Conservation (phyloP, 2,329 filamentous ascomycete genomes). For the Fusarium sterilihyphosum region DNA sequence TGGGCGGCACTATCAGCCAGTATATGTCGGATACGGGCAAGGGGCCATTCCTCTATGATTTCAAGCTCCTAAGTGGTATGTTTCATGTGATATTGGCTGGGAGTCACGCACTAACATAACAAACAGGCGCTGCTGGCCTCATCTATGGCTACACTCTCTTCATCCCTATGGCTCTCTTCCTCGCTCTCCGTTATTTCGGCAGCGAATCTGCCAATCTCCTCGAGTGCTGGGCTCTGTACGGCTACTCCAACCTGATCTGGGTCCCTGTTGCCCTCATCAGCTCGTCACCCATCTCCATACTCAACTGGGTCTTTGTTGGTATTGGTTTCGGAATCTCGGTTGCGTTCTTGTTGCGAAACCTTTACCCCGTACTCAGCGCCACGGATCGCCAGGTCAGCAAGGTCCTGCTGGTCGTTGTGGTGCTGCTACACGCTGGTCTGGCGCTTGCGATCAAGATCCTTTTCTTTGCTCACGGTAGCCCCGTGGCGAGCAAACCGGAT, state of each 20-base stretch:
- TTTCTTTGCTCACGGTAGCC: constrained; percentile 87
- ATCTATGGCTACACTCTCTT: constrained; percentile 95
- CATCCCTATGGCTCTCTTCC: constrained; percentile 87
- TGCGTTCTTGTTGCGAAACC: constrained; percentile 83
- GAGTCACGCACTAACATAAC: constrained; percentile 10
- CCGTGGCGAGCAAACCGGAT: constrained; percentile 53
- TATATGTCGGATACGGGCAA: constrained; percentile 78
- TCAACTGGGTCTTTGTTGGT: constrained; percentile 95
- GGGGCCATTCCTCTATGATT: constrained; percentile 89
- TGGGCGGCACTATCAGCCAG: constrained; percentile 94
- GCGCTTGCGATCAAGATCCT: constrained; percentile 94
- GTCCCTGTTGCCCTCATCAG: constrained; percentile 92
- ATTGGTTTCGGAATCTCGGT: constrained; percentile 87
- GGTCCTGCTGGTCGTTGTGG: constrained; percentile 83
- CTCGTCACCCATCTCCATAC: constrained; percentile 84
- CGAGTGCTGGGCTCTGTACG: constrained; percentile 95
- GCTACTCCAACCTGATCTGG: constrained; percentile 97
- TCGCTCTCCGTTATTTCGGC: constrained; percentile 92
- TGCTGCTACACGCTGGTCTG: constrained; percentile 87
- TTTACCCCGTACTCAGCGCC: constrained; percentile 91
- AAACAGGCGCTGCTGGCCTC: constrained; percentile 81
- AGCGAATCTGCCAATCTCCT: constrained; percentile 92
- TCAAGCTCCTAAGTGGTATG: constrained; percentile 83
- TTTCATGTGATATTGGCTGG: constrained; percentile 6
- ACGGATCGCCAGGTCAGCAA: constrained; percentile 94